Evolutionary conservation across 139 green algal genomes (phyloP).

Genomic region (Chlamydomonas sphaeroides): DNA sequence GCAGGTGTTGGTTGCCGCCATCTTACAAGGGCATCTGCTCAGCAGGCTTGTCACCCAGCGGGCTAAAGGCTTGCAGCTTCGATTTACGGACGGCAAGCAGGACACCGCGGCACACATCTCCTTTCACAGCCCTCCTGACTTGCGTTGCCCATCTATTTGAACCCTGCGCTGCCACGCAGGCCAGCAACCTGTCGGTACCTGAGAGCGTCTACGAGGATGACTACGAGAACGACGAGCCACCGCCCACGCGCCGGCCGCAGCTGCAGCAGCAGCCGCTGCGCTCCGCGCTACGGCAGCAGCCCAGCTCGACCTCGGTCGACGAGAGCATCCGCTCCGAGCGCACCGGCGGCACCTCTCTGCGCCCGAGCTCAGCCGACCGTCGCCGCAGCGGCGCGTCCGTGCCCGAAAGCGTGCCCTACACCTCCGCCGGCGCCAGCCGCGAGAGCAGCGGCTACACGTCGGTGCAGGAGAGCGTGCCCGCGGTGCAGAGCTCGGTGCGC

Average conservation of each 20-base stretch:
- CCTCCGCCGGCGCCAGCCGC: background rate
- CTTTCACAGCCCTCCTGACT: too few species aligned
- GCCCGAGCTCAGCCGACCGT: background rate
- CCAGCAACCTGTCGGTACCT: conserved; percentile 1
- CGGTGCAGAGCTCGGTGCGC: background rate
- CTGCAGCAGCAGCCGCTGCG: background rate
- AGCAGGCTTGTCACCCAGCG: too few species aligned
- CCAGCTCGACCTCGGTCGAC: conserved; percentile 3
- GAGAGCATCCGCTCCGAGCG: conserved; percentile 14
- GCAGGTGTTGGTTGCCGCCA: too few species aligned
- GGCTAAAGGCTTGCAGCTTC: too few species aligned
- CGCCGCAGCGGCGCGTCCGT: background rate
- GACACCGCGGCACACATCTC: too few species aligned
- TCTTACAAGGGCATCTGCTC: too few species aligned
- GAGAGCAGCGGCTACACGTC: background rate
- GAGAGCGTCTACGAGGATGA: conserved; percentile 16
- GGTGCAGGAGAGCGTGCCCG: conserved; percentile 13
- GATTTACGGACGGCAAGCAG: too few species aligned
- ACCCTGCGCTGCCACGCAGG: background rate
- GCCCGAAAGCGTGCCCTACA: conserved; percentile 6
- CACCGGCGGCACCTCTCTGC: background rate
- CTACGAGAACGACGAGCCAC: background rate
- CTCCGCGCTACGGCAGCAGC: background rate
- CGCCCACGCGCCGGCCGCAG: background rate
- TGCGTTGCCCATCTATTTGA: background rate